Conservation (phyloP, 1,139 yeast species). For the Blastobotrys proliferans region DNA sequence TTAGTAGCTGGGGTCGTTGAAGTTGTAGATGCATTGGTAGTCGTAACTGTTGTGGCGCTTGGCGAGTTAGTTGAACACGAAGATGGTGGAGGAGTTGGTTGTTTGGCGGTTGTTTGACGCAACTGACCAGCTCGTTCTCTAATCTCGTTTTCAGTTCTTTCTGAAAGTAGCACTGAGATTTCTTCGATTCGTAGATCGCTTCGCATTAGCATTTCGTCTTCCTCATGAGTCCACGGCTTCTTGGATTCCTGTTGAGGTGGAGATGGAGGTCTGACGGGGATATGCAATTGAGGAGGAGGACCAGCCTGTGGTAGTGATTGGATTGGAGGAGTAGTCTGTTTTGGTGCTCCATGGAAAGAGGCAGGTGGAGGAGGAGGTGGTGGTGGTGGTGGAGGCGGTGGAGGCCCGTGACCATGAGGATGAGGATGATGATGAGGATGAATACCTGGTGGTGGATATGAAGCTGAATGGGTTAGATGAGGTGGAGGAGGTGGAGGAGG, state of each 20-base stretch:
- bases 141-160: slow-evolving; percentile 71
- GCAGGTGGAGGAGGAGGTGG: slow-evolving; percentile 1
- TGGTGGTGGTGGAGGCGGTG: slow-evolving; percentile 2
- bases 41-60: not conserved
- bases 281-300: slow-evolving; percentile 10
- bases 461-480: not conserved
- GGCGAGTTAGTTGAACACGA: not conserved
- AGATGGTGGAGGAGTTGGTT: slow-evolving; percentile 14
- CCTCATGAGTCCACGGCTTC: slow-evolving; percentile 51
- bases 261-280: slow-evolving; percentile 5
- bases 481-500: slow-evolving; percentile 10
- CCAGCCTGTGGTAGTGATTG: slow-evolving; percentile 11
- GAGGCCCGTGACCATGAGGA: not conserved
- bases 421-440: not conserved
- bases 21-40: slow-evolving; percentile 3
- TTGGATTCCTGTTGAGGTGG: slow-evolving; percentile 6
- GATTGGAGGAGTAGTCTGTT: slow-evolving; percentile 8
- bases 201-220: slow-evolving; percentile 63
- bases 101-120: slow-evolving; percentile 5
- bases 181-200: slow-evolving; percentile 69
- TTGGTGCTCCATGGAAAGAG: slow-evolving; percentile 7
- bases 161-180: slow-evolving; percentile 65
- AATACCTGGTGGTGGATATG: not conserved
- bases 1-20: not conserved
- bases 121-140: slow-evolving; percentile 57